Conservation (phyloP, 2,329 filamentous ascomycete genomes). For the Venturia carpophila region DNA sequence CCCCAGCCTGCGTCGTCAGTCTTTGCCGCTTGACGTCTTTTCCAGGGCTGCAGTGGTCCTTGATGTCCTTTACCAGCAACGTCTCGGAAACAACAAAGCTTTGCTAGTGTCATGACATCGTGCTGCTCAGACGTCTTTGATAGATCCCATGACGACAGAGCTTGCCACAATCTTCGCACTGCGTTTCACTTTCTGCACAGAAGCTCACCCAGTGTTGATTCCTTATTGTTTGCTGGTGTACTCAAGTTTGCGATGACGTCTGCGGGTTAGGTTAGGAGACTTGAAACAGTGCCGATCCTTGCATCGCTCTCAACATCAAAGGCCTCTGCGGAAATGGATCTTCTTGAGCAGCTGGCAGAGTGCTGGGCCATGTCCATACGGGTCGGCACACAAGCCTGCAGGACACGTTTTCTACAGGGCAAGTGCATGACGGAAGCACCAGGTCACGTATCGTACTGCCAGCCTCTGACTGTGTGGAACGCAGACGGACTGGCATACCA, state of each 20-base stretch:
- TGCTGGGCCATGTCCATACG: background rate
- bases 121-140: background rate
- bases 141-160: background rate
- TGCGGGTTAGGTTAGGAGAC: background rate
- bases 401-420: background rate
- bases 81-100: background rate
- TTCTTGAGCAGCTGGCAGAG: background rate
- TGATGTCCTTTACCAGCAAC: background rate
- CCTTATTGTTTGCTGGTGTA: too few species aligned
- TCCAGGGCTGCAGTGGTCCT: background rate
- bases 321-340: background rate
- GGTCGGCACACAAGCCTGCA: background rate
- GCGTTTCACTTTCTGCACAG: background rate
- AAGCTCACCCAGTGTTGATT: too few species aligned
- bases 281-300: background rate
- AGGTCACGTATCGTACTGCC: background rate
- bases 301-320: background rate
- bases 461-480: background rate
- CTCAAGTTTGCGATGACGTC: background rate
- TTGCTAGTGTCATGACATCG: background rate
- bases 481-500: background rate
- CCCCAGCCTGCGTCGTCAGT: background rate
- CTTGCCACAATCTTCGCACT: background rate
- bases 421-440: background rate
- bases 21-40: constrained; percentile 4